Conservation (phyloP, 2,329 filamentous ascomycete species). For the Neopestalotiopsis sp. region DNA sequence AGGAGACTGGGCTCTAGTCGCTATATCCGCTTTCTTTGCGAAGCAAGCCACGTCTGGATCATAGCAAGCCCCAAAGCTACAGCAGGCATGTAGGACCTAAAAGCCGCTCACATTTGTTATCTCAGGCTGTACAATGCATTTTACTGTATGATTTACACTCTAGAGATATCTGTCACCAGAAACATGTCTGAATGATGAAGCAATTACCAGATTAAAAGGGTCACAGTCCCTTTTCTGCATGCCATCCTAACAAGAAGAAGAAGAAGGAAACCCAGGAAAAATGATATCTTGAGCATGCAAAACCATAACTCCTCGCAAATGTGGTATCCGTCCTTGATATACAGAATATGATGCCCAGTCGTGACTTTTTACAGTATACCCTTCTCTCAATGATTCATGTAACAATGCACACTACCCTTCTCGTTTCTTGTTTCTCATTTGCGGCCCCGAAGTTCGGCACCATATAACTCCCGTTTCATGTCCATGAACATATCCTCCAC, state of each 20-base stretch:
- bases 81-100: background rate
- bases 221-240: background rate
- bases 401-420: background rate
- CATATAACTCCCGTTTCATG: slow-evolving; percentile 75
- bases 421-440: slow-evolving; percentile 5
- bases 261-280: background rate
- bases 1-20: background rate
- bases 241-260: background rate
- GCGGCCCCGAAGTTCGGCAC: slow-evolving; percentile 66
- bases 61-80: background rate
- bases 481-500: slow-evolving; percentile 83
- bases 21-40: slow-evolving; percentile 3
- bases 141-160: too few species aligned
- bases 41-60: background rate
- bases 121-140: too few species aligned
- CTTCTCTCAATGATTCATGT: background rate
- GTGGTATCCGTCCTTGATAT: slow-evolving; percentile 10
- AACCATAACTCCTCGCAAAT: slow-evolving; percentile 17
- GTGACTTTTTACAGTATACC: slow-evolving; percentile 7
- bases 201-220: background rate
- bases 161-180: too few species aligned
- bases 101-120: too few species aligned
- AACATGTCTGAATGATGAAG: too few species aligned
- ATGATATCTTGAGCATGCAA: slow-evolving; percentile 4
- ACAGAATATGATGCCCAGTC: slow-evolving; percentile 1